Percentiles rank a stretch among this genome's conserved stretches.
Evolutionary conservation across 257 asterid species (phyloP).

Genomic region (Osmanthus fragrans): DNA sequence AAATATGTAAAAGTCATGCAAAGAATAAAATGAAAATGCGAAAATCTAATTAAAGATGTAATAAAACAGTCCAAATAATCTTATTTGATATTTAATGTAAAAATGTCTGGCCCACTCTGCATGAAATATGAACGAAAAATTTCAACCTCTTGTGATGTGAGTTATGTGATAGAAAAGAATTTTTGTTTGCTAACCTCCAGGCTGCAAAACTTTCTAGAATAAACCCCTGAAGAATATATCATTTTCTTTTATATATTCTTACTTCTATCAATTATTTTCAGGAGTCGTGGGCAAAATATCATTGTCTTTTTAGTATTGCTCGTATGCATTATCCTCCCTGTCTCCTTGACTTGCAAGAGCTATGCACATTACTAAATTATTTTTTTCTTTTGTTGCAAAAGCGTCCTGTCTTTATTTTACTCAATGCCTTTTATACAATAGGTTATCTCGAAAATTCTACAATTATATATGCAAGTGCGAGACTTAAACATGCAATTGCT

Average conservation of each 20-base stretch:
- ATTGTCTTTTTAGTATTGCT: background rate
- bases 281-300: background rate
- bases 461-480: background rate
- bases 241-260: background rate
- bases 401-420: background rate
- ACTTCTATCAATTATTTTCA: background rate
- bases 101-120: background rate
- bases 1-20: background rate
- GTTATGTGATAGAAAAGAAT: background rate
- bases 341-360: background rate
- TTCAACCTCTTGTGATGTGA: background rate
- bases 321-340: background rate
- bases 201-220: too few species aligned
- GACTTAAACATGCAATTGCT: background rate
- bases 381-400: slow-evolving; percentile 9
- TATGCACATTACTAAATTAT: background rate
- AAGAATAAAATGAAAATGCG: background rate
- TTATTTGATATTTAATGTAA: too few species aligned
- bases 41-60: background rate
- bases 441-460: slow-evolving; percentile 9
- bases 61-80: too few species aligned
- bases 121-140: background rate
- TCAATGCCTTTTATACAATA: slow-evolving; percentile 1
- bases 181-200: background rate
- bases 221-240: background rate